Evolutionary conservation across 139 green algal genomes (phyloP).

Genomic region (Coccomyxa sp.): DNA sequence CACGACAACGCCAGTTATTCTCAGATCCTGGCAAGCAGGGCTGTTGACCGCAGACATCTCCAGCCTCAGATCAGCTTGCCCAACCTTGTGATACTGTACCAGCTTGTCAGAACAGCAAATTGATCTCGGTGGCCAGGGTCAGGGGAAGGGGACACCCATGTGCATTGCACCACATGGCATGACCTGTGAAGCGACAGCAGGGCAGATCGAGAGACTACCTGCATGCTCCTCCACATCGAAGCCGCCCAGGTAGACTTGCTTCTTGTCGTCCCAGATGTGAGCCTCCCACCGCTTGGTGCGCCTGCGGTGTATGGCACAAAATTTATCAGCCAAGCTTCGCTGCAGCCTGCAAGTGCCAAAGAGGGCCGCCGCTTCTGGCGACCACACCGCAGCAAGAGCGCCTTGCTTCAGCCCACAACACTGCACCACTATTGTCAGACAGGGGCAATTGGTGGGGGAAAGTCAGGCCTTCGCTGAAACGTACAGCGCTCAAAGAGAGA

Average conservation of each 20-base stretch:
- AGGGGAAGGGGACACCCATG: no score
- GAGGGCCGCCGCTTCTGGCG: no score
- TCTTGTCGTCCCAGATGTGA: conserved; percentile 46
- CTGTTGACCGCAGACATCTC: no score
- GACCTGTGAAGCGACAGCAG: neutral
- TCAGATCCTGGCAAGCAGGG: neutral
- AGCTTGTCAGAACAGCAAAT: neutral
- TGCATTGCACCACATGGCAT: neutral
- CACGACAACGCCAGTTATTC: neutral
- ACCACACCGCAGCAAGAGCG: no score
- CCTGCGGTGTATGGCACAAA: no score
- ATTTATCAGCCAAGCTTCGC: no score
- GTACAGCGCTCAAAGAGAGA: neutral
- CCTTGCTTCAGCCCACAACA: no score
- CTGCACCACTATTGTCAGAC: no score
- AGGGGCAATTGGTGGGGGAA: no score
- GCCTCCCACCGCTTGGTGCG: conserved; percentile 38
- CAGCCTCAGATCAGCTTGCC: neutral
- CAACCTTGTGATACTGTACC: neutral
- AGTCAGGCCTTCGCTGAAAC: neutral
- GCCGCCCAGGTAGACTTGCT: conserved; percentile 45
- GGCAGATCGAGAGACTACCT: neutral
- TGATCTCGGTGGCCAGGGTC: neutral
- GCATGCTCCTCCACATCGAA: conserved; percentile 30
- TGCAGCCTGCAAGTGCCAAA: no score